Conservation (phyloP, 768 basidiomycete genomes). For the Pisolithus albus region DNA sequence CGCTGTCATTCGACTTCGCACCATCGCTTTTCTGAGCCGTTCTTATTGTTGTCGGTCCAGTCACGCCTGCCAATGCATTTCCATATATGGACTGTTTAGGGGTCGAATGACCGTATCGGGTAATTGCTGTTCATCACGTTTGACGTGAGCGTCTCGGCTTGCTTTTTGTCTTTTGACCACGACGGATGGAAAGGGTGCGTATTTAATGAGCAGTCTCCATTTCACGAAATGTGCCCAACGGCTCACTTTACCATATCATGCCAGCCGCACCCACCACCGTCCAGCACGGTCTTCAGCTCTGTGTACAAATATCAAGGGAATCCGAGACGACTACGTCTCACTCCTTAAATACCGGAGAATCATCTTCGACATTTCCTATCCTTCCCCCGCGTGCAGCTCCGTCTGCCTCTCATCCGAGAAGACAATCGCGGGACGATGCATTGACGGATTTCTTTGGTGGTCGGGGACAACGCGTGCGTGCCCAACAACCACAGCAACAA, state of each 20-base stretch:
- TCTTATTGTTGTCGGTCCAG: constrained; percentile 22
- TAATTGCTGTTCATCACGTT: not conserved
- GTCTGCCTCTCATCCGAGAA: constrained; percentile 15
- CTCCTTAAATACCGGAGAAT: constrained; percentile 8
- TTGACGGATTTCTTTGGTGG: constrained; percentile 28
- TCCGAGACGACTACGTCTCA: constrained; percentile 16
- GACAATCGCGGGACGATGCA: constrained; percentile 25
- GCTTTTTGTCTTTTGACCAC: constrained; percentile 27
- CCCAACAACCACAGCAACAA: constrained; percentile 6
- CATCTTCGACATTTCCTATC: constrained; percentile 12
- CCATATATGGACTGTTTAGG: not conserved
- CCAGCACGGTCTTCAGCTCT: constrained; percentile 10
- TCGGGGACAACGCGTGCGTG: constrained; percentile 18
- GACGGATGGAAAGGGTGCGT: constrained; percentile 3
- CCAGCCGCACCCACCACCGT: not conserved
- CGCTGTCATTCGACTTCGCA: constrained; percentile 9
- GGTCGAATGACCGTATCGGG: not conserved
- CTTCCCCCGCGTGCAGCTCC: constrained; percentile 14
- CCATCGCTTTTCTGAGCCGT: constrained; percentile 10
- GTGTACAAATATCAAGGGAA: constrained; percentile 16
- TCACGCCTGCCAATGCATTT: constrained; percentile 1
- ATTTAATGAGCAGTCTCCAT: constrained; percentile 16
- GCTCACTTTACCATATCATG: too few species aligned
- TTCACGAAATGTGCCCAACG: too few species aligned
- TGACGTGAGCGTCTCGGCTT: not conserved